A percentile compares a stretch with the other conserved stretches of the same genome.
Evolutionary conservation across 2,329 filamentous ascomycete genomes (phyloP).

Genomic region (Aspergillus sp.): DNA sequence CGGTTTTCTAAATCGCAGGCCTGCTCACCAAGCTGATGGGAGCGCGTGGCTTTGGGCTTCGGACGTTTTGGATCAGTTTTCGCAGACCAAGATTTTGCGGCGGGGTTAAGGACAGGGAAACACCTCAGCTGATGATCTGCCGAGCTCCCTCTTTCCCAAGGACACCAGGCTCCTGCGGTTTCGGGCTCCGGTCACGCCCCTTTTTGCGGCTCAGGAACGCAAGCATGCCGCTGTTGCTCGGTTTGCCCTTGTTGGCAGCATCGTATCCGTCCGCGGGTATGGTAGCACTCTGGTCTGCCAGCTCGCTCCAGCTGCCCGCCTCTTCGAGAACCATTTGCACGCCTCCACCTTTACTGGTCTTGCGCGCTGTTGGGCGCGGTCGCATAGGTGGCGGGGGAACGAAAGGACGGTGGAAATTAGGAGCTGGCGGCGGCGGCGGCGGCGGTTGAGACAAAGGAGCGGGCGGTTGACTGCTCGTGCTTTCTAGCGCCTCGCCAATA

Average conservation of each 20-base stretch:
- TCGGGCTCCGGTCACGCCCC: slow-evolving; percentile 87
- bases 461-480: slow-evolving; percentile 22
- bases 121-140: slow-evolving; percentile 69
- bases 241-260: slow-evolving; percentile 51
- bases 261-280: slow-evolving; percentile 68
- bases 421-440: slow-evolving; percentile 32
- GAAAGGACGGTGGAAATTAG: slow-evolving; percentile 47
- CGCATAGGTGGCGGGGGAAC: slow-evolving; percentile 47
- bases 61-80: too few species aligned
- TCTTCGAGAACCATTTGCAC: slow-evolving; percentile 91
- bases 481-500: slow-evolving; percentile 34
- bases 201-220: slow-evolving; percentile 89
- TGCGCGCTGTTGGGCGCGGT: slow-evolving; percentile 66
- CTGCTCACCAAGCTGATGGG: neutral
- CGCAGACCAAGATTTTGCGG: neutral
- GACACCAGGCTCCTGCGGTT: slow-evolving; percentile 90
- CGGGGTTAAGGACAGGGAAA: neutral
- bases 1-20: neutral
- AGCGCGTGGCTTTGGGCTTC: too few species aligned
- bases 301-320: slow-evolving; percentile 85
- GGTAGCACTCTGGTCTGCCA: slow-evolving; percentile 81
- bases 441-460: slow-evolving; percentile 31
- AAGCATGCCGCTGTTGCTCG: slow-evolving; percentile 73
- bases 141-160: slow-evolving; percentile 93
- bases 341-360: slow-evolving; percentile 78